A percentile compares a stretch with the other conserved stretches of the same genome.
These are phyloP conservation scores for Pseudocercospora musae DNA, from an alignment of 2,329 filamentous ascomycete species.

Conservation along the genomic window DNA sequence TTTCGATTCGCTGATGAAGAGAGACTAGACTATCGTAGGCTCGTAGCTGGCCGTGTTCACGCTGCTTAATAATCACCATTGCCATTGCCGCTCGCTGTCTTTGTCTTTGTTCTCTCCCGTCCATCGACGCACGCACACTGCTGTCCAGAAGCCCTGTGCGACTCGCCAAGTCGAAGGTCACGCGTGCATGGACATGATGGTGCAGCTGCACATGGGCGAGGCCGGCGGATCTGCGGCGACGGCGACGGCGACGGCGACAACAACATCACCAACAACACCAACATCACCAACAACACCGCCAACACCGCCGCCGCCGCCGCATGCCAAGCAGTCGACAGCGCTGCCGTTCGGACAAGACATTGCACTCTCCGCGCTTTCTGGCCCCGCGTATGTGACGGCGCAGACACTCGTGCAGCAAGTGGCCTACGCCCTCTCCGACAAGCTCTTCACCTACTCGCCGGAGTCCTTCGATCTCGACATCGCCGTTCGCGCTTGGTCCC, in stretches of 20 bases:
- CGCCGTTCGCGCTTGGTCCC: slow-evolving; percentile 75
- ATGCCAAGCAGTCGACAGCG: slow-evolving; percentile 45
- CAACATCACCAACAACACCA: too few species aligned
- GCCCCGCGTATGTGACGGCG: slow-evolving; percentile 87
- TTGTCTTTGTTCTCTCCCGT: background rate
- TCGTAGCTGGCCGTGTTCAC: background rate
- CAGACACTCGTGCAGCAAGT: slow-evolving; percentile 95
- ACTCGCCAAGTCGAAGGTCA: slow-evolving; percentile 5
- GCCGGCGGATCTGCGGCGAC: slow-evolving; percentile 27
- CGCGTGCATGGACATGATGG: too few species aligned
- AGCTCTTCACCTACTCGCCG: slow-evolving; percentile 94
- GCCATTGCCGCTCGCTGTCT: background rate
- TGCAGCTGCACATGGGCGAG: slow-evolving; percentile 34
- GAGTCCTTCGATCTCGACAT: slow-evolving; percentile 88
- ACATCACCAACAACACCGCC: too few species aligned
- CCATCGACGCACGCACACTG: background rate
- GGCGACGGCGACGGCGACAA: too few species aligned
- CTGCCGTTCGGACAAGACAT: slow-evolving; percentile 54
- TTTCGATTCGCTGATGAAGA: background rate
- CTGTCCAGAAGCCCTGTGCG: background rate
- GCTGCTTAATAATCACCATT: too few species aligned
- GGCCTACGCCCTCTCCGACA: slow-evolving; percentile 90
- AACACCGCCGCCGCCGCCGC: too few species aligned
- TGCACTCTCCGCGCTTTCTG: slow-evolving; percentile 62
- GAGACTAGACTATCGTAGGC: background rate